phyloP scores from a whole-genome alignment of 352 stramenopile species.

The Globisporangium takayamanum region DNA sequence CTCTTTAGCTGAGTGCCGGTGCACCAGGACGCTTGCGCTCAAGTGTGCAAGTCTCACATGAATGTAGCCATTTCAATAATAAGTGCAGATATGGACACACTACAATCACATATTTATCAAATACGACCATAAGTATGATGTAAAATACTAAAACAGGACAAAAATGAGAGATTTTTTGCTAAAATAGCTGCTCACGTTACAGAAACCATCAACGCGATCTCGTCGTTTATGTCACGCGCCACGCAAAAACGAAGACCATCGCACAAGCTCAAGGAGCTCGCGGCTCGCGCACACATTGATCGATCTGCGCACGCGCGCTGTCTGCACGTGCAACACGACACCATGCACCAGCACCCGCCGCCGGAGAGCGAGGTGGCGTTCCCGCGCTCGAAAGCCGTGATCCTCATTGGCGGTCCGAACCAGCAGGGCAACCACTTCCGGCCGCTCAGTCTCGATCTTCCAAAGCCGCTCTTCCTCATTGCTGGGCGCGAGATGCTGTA shows the following conservation, averaged over 20 bases:
- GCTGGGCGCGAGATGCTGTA: slow-evolving; percentile 84
- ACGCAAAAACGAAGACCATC: not conserved
- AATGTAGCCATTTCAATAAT: slow-evolving; percentile 1
- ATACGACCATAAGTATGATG: not conserved
- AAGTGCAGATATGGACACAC: not conserved
- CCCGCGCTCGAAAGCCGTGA: slow-evolving; percentile 77
- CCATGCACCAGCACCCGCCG: slow-evolving; percentile 8
- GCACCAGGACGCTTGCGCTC: not conserved
- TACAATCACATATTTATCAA: not conserved
- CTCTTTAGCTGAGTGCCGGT: slow-evolving; percentile 4
- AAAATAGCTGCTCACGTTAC: too few species aligned
- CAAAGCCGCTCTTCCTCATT: slow-evolving; percentile 85
- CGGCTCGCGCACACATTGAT: not conserved
- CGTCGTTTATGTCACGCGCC: not conserved
- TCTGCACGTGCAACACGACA: not conserved
- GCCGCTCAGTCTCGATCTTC: slow-evolving; percentile 78
- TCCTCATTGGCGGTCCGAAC: slow-evolving; percentile 83
- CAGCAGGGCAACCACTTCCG: slow-evolving; percentile 86
- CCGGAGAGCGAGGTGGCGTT: slow-evolving; percentile 42
- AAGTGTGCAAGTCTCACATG: not conserved
- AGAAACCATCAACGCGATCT: not conserved
- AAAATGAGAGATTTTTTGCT: too few species aligned
- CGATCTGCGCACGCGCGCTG: not conserved
- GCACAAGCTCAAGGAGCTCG: not conserved
- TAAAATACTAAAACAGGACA: not conserved